Conservation (phyloP, 805 yeast species). For the Starmerella stigmatis region DNA sequence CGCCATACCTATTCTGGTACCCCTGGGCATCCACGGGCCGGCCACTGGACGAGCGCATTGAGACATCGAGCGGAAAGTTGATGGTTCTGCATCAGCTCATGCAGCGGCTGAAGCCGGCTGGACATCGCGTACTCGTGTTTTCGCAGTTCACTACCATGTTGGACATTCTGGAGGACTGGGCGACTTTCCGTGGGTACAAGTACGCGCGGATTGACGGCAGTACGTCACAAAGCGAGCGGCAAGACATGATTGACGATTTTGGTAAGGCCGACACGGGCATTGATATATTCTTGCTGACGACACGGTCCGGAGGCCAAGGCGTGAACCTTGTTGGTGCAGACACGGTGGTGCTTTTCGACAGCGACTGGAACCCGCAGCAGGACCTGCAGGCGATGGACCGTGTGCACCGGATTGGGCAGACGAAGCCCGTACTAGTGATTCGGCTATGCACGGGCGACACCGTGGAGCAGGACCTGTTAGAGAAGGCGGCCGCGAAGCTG, state of each 20-base stretch:
- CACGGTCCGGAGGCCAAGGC: slow-evolving; percentile 93
- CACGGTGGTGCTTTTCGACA: slow-evolving; percentile 78
- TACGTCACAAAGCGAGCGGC: slow-evolving; percentile 54
- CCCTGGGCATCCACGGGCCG: slow-evolving; percentile 42
- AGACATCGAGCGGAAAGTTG: slow-evolving; percentile 62
- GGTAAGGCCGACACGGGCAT: slow-evolving; percentile 28
- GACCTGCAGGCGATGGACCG: slow-evolving; percentile 95
- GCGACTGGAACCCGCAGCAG: slow-evolving; percentile 97
- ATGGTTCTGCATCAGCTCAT: slow-evolving; percentile 57
- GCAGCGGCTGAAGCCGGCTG: slow-evolving; percentile 37
- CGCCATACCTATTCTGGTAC: slow-evolving; percentile 73
- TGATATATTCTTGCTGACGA: slow-evolving; percentile 63
- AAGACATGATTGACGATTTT: slow-evolving; percentile 50
- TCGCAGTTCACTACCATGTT: slow-evolving; percentile 77
- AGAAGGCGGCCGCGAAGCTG: slow-evolving; percentile 71
- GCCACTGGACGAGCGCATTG: slow-evolving; percentile 34
- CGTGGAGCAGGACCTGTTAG: slow-evolving; percentile 70
- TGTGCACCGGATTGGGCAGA: slow-evolving; percentile 88
- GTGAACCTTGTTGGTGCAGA: slow-evolving; percentile 79
- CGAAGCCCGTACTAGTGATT: slow-evolving; percentile 68
- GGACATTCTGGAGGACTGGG: slow-evolving; percentile 72
- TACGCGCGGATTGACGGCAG: slow-evolving; percentile 69
- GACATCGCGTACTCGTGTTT: slow-evolving; percentile 70
- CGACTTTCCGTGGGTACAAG: slow-evolving; percentile 38
- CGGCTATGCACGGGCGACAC: slow-evolving; percentile 69